Percentiles rank a stretch among this genome's conserved stretches.
phyloP scores from a whole-genome alignment of 2,329 filamentous ascomycete genomes.

The Cordyceps sp. region DNA sequence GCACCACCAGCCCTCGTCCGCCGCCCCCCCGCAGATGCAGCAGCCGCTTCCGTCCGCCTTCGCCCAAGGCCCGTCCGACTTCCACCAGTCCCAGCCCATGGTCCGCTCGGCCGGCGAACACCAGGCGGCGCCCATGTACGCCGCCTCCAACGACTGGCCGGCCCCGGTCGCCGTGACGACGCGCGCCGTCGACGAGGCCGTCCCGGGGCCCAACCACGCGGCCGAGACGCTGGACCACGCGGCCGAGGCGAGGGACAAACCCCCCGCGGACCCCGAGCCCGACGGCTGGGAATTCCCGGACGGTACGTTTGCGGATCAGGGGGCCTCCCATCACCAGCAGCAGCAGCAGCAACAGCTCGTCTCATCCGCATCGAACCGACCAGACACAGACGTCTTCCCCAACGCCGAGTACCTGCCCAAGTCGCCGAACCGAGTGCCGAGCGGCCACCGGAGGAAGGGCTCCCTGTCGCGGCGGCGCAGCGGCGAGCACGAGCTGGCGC shows the following conservation, averaged over 20 bases:
- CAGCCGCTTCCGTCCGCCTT: constrained; percentile 19
- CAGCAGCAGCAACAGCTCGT: constrained; percentile 16
- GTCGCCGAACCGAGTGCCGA: constrained; percentile 54
- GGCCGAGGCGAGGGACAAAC: constrained; percentile 30
- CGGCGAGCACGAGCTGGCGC: constrained; percentile 45
- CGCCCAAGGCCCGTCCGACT: constrained; percentile 16
- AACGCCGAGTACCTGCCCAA: constrained; percentile 65
- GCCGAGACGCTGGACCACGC: constrained; percentile 23
- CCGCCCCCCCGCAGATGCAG: constrained; percentile 41
- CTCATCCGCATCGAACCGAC: constrained; percentile 40
- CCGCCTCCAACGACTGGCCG: constrained; percentile 18
- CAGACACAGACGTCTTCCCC: constrained; percentile 79
- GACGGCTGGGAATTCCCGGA: constrained; percentile 95
- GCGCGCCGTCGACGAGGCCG: constrained; percentile 16
- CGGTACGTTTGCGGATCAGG: constrained; percentile 42
- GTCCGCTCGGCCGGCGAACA: constrained; percentile 35
- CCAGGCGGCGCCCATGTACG: constrained; percentile 23
- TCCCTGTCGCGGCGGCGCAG: constrained; percentile 59
- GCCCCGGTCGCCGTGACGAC: constrained; percentile 16
- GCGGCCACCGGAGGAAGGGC: constrained; percentile 63
- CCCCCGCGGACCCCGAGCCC: constrained; percentile 27
- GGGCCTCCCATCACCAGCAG: constrained; percentile 20
- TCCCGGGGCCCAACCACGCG: constrained; percentile 18
- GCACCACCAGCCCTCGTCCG: constrained; percentile 33
- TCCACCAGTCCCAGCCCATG: constrained; percentile 32